Base-by-base conservation (phyloP, 108 stramenopile genomes). In the Skeletonema potamos region DNA sequence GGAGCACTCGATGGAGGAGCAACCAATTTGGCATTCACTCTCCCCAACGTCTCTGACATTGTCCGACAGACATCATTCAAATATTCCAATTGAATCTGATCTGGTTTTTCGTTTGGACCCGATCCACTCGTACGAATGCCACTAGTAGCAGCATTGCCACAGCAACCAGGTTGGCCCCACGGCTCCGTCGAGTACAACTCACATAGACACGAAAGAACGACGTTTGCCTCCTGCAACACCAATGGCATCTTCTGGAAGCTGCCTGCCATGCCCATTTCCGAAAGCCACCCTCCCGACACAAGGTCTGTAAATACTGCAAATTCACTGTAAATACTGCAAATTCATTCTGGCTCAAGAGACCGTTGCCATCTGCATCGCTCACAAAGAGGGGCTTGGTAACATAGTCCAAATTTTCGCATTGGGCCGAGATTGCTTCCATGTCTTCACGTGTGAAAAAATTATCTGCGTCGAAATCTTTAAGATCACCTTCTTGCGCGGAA, bases 31-130 rank as follows among this genome's bases (percentile, higher is more conserved):
- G 33, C 62, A 6, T 65, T 65, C 17, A 72, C 27, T 36, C 33
- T 58, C 58, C 51, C 51, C 28, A 78, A 62, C 13, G 57, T 60
- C 34, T 72, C 65, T 1, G 37, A 34, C 70, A 78, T 72, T 10
- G 70, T 72, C 20, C 70, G 70, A 27, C 77, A 78, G 33, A 78
- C 70, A 67, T 78, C 67, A 1, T 37, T 67, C 30, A 72, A 67
- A 33, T 78, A 78, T 36, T 63, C 34, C 9, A 17, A 11, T 18
- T 77, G 39, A 0, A 39, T 51, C 65, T 30, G 48, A 13, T 39
- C 59, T 36, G 68, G 68, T 10, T 1, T 62, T 22, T 66, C 64
- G 17, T 44, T 58, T 10, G 73, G 73, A 24, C 57, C 73, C n/a
- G 68, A 37, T 5, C 70, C 77, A 36, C 39, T 32, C 51, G 70